Evolutionary conservation across 768 basidiomycete species (phyloP).

Genomic region (Neoboletus brunneissimus): DNA sequence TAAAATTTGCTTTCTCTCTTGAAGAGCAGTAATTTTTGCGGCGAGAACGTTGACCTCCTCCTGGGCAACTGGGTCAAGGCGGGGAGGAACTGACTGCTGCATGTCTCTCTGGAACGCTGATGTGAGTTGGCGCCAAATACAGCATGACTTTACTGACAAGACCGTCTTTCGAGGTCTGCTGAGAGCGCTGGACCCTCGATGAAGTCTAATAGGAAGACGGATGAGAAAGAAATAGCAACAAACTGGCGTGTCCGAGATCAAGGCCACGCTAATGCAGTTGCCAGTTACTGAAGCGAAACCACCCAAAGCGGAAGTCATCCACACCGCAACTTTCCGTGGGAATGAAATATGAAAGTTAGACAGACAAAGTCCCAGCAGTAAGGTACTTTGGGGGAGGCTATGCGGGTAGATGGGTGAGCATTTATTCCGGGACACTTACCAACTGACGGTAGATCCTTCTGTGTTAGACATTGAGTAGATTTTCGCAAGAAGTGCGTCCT

Average conservation of each 20-base stretch:
- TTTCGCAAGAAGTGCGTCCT: neutral
- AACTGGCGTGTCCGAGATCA: neutral
- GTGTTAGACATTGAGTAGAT: neutral
- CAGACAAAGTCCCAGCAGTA: too few relatives aligned
- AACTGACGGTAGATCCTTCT: neutral
- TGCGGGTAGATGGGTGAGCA: neutral
- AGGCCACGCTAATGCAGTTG: neutral
- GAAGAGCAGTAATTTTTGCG: slow-evolving; percentile 17
- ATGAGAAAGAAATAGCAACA: neutral
- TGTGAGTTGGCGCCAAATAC: slow-evolving; percentile 19
- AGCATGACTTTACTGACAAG: slow-evolving; percentile 22
- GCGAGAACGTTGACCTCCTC: slow-evolving; percentile 27
- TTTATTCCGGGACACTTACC: neutral
- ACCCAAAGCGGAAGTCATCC: slow-evolving; percentile 8
- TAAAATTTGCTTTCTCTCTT: slow-evolving; percentile 23
- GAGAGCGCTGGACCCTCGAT: neutral
- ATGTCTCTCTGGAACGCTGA: slow-evolving; percentile 18
- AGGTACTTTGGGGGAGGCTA: neutral
- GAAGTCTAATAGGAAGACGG: neutral
- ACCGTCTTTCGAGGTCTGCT: slow-evolving; percentile 21
- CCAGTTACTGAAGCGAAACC: slow-evolving; percentile 2
- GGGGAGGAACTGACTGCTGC: slow-evolving; percentile 15
- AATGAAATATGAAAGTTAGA: neutral
- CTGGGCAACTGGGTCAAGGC: slow-evolving; percentile 24
- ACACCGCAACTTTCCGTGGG: slow-evolving; percentile 2